Base-by-base conservation (phyloP, 2,329 filamentous ascomycete species). In the Talaromyces sp. region DNA sequence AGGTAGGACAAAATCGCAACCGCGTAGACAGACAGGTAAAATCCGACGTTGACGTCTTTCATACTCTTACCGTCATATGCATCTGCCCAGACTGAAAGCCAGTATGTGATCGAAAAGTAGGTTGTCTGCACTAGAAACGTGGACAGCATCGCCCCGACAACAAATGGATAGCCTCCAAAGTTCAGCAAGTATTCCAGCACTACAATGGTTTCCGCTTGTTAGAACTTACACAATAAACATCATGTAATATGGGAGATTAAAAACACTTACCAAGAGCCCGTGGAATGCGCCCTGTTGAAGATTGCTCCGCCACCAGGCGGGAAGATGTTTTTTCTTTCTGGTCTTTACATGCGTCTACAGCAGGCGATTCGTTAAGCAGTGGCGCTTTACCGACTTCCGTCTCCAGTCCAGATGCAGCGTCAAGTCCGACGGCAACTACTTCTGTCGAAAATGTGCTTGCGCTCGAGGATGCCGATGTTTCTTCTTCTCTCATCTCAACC, bases 1-100 rank as follows among this genome's bases (percentile, higher is more conserved):
- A 69, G 62, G 52, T 68, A 70, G 0, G 74, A 67, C 9, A 81
- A 63, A 1, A 78, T 79, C 53, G 82, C 72, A 2, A 69, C 74
- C 0, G 79, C 77, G 60, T 83, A 86, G 12, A 85, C 77, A 1
- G 78, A 78, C 59, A 85, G 73, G 63, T 85, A 85, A 65, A 80
- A 85, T 9, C 29, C 29, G 0, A 65, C 60, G 19, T 68, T 64
- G 12, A 32, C 38, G 10, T 31, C 14, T 63, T 56, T 66, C 26
- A 29, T 12, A 12, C 17, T 29, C 12, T 19, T 52, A 10, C 53
- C 38, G 14, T 63, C 63, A 56, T 70, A 67, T 14, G 67, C 64
- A 3, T 63, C 64, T 4, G 67, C 68, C 68, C 68, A 70, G n/a
- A 70, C 64, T 1, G 68, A 69, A 1, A 70, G 66, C 68, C 68